These are phyloP conservation scores for Nicotiana knightiana DNA, from an alignment of 257 asterid genomes.

Conservation along the genomic window DNA sequence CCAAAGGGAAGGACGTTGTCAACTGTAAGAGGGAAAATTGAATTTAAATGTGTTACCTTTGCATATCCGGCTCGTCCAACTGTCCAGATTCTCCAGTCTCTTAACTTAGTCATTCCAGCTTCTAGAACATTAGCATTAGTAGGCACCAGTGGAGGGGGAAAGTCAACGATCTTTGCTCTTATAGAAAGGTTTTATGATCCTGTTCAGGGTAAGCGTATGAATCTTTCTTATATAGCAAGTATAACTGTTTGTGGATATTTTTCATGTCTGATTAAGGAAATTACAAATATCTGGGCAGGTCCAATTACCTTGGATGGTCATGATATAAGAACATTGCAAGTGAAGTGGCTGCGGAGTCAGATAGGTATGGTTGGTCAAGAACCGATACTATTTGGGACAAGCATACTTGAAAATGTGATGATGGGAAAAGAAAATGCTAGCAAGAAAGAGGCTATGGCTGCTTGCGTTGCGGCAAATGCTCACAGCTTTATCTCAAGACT, in stretches of 20 bases:
- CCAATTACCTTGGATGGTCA: constrained; percentile 56
- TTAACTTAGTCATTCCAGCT: constrained; percentile 50
- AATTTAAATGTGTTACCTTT: constrained; percentile 51
- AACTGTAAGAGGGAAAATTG: constrained; percentile 48
- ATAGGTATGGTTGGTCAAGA: constrained; percentile 95
- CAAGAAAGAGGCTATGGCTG: constrained; percentile 56
- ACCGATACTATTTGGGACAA: constrained; percentile 65
- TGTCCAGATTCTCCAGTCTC: constrained; percentile 52
- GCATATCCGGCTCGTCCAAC: constrained; percentile 77
- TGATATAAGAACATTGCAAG: constrained; percentile 71
- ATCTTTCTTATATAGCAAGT: not conserved
- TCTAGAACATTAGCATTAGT: constrained; percentile 67
- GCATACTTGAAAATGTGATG: constrained; percentile 69
- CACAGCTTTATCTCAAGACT: constrained; percentile 57
- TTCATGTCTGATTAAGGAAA: not conserved
- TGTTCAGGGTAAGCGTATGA: constrained; percentile 34
- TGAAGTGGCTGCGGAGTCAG: constrained; percentile 79
- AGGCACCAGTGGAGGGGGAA: constrained; percentile 80
- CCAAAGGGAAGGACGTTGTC: constrained; percentile 53
- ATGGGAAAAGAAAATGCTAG: constrained; percentile 75
- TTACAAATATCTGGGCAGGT: constrained; percentile 31
- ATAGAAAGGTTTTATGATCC: constrained; percentile 81
- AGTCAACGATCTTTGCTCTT: constrained; percentile 74
- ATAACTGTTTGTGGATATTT: not conserved
- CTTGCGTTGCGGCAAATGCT: constrained; percentile 68